Percentiles rank a stretch among this genome's conserved stretches.
Conservation (phyloP, 495 filamentous ascomycete species). For the Daldinia caldariorum region DNA sequence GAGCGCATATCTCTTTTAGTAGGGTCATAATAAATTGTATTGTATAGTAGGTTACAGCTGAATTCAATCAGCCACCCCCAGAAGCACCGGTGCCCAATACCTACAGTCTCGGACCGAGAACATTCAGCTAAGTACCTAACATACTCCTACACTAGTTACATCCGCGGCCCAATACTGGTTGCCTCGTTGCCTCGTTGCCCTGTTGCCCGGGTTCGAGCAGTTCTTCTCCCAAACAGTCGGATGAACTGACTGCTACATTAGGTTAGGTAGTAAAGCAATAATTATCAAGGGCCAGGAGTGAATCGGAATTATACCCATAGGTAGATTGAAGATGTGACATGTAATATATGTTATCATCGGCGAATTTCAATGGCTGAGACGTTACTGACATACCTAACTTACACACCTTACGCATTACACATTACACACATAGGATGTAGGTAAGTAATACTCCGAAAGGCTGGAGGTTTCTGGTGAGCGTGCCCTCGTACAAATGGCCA, state of each 20-base stretch:
- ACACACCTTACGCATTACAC: not conserved
- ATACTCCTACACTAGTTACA: not conserved
- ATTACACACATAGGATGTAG: too few relatives aligned
- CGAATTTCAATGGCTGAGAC: not conserved
- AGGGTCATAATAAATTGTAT: not conserved
- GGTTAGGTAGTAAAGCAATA: not conserved
- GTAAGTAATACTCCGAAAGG: conserved; percentile 1
- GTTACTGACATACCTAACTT: not conserved
- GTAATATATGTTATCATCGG: conserved; percentile 11
- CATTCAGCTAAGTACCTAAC: not conserved
- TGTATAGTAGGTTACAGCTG: not conserved
- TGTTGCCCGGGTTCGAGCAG: not conserved
- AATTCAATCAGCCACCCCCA: not conserved
- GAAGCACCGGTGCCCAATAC: conserved; percentile 21
- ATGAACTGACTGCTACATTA: conserved; percentile 1
- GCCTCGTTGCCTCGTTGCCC: not conserved
- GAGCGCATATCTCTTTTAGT: not conserved
- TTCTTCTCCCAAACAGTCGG: conserved; percentile 3
- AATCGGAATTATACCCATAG: not conserved
- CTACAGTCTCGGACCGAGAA: not conserved
- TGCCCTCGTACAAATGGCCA: conserved; percentile 1
- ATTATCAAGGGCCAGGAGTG: not conserved
- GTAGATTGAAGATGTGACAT: not conserved
- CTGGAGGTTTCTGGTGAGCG: not conserved
- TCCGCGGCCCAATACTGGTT: not conserved